These are phyloP conservation scores for Zopfia rhizophila DNA, from an alignment of 2,329 filamentous ascomycete genomes.

Conservation along the genomic window DNA sequence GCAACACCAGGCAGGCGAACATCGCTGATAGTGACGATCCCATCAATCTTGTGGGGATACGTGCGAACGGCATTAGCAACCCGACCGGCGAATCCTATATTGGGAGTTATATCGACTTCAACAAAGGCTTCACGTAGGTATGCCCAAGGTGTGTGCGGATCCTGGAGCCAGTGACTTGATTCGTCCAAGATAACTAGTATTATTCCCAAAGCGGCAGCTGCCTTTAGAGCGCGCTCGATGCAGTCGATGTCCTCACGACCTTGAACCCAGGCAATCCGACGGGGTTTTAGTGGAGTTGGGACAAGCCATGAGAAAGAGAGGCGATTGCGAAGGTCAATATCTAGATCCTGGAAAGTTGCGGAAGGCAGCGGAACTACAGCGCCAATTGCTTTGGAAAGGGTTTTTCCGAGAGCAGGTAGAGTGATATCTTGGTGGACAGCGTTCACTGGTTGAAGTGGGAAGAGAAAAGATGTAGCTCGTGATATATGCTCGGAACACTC, in stretches of 20 bases:
- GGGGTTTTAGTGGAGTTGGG: conserved; percentile 4
- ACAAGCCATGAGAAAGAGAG: conserved; percentile 30
- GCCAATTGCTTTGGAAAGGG: conserved; percentile 9
- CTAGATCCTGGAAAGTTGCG: conserved; percentile 34
- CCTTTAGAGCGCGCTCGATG: conserved; percentile 37
- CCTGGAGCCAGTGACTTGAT: conserved; percentile 54
- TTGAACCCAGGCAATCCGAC: conserved; percentile 11
- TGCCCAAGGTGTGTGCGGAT: conserved; percentile 40
- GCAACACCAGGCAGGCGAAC: conserved; percentile 40
- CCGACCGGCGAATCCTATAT: conserved; percentile 33
- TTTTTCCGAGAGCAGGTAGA: not conserved
- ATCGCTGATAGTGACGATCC: conserved; percentile 52
- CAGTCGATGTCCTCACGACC: conserved; percentile 18
- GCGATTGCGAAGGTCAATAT: conserved; percentile 27
- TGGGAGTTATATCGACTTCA: not conserved
- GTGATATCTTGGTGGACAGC: conserved; percentile 2
- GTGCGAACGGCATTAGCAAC: conserved; percentile 41
- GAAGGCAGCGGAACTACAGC: conserved; percentile 46
- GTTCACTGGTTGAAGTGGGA: conserved; percentile 9
- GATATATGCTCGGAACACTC: conserved; percentile 6
- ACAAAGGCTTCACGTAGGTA: conserved; percentile 22
- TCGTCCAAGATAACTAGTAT: conserved; percentile 50
- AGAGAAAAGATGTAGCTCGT: conserved; percentile 12
- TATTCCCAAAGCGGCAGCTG: conserved; percentile 50
- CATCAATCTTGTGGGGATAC: conserved; percentile 41